Base-by-base conservation (phyloP, 1,284 basidiomycete species). In the Cryptococcus sp. region DNA sequence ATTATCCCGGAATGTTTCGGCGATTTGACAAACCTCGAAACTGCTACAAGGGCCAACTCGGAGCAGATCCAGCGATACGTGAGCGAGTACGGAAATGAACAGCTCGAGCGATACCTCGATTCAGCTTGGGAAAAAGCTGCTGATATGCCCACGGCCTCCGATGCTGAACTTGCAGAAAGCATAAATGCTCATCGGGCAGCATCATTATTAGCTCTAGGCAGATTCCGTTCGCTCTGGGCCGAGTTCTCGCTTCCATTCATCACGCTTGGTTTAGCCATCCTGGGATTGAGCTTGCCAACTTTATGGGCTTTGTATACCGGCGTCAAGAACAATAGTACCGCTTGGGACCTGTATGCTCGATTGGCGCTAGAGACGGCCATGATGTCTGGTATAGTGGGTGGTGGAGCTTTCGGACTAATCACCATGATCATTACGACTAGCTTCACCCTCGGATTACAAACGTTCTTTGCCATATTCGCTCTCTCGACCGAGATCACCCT, bases 171-270 rank as follows among this genome's bases (percentile, higher is more conserved):
- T 34, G 13, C 21, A 3, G 19, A 16, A 14, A 21, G 23, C n/a
- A 59, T 66, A 48, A 45, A 14, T 9, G 37, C 53, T 14, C 59
- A 74, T 50, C n/a, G 13, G 7, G 57, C 59, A 25, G 91, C 85
- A 64, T 83, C 81, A 22, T 80, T 85, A 28, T 72, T 80, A 11
- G 84, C 87, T 2, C 79, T 96, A 32, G 76, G 78, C 1, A 80
- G 81, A 2, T 92, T 93, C 61, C 84, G 91, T 7, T 76, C 81
- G 21, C 83, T 97, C 48, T 99, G 96, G 96, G 94, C 96, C 0
- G 88, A 89, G 65, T 98, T 98, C 77, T 89, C 92, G 57, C 77
- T 86, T 3, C 66, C 80, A 0, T 78, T 89, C 11, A 98, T 98
- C 78, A 72, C 73, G 2, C 75, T 86, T 19, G 94, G 82, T 5